Percentiles rank a stretch among this genome's conserved stretches.
Evolutionary conservation across 2,329 filamentous ascomycete genomes (phyloP).

Genomic region (Elsinoe necatrix): DNA sequence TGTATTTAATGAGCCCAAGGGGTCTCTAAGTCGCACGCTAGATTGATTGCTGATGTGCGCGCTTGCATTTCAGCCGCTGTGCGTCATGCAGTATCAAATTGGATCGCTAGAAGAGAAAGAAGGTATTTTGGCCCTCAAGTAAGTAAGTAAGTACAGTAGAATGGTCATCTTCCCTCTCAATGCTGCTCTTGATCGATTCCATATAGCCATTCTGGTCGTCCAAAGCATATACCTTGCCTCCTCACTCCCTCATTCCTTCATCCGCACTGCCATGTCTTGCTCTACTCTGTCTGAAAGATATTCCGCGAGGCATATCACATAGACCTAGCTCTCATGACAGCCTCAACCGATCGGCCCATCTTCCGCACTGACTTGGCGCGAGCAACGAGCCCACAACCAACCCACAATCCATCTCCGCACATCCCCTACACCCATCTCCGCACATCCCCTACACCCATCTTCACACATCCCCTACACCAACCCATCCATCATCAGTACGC

Average conservation of each 20-base stretch:
- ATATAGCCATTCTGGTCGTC: not conserved
- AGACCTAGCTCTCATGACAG: no score
- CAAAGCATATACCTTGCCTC: not conserved
- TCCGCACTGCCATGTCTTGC: no score
- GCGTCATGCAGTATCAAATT: not conserved
- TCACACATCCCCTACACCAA: not conserved
- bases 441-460: not conserved
- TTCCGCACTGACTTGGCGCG: not conserved
- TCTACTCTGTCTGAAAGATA: no score
- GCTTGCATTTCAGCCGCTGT: constrained; percentile 1
- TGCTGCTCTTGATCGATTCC: not conserved
- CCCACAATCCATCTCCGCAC: not conserved
- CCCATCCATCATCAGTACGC: not conserved
- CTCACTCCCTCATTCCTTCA: not conserved
- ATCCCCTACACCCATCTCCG: not conserved
- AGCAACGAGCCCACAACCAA: not conserved
- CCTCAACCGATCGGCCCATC: no score
- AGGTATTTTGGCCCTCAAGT: not conserved
- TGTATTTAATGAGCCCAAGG: not conserved
- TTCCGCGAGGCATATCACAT: no score
- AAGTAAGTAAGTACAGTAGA: not conserved
- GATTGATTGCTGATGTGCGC: constrained; percentile 7
- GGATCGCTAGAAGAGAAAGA: not conserved
- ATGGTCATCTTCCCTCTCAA: not conserved
- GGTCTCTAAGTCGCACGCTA: not conserved